Evolutionary conservation across 2,329 filamentous ascomycete species (phyloP), one percentile per base, ranked within the genome.

Genomic region (Diaporthe citriasiana): DNA sequence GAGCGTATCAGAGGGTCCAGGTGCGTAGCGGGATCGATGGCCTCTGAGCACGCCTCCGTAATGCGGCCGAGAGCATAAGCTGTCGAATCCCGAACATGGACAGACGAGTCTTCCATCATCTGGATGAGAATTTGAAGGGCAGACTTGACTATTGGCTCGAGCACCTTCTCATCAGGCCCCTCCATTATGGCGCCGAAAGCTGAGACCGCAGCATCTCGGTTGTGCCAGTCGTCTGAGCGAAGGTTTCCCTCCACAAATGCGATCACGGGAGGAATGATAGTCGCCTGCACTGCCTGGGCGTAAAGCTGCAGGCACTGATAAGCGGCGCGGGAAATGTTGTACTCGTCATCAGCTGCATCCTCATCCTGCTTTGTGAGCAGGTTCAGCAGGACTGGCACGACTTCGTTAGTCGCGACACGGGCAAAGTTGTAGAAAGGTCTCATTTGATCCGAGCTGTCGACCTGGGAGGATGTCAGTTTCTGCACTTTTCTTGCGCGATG

Each of bases 131-230:
- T 94, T 70, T 94, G 93, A 66, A 99, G 90, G 76, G 95, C 97
- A 83, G 98, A 96, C 87, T 98, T 98, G 80, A 99, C 94, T 73
- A 99, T 93, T 73, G 96, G 95, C 80, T 97, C 95, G 70, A 99
- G 87, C 66, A 96, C 91, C 85, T 94, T 94, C 84, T 97, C 94
- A 74, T 98, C 97, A 0, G 97, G 97, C 35, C 97, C 97, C 82
- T 99, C 97, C 95, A 99, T 98, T 79, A 99, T 98, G 78, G 95
- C 97, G 76, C 97, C 97, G 79, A 99, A 98, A 25, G 97, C 95
- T 74, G 97, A 98, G 42, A 99, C 97, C 68, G 97, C 95, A 70
- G 97, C 97, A 86, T 99, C 97, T 79, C 97, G 92, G 83, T 92
- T 91, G 83, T 97, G 95, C 97, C 97, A 99, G 84, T 98, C 95